Evolutionary conservation across 257 asterid species (phyloP).

Genomic region (Solanum virginianum): DNA sequence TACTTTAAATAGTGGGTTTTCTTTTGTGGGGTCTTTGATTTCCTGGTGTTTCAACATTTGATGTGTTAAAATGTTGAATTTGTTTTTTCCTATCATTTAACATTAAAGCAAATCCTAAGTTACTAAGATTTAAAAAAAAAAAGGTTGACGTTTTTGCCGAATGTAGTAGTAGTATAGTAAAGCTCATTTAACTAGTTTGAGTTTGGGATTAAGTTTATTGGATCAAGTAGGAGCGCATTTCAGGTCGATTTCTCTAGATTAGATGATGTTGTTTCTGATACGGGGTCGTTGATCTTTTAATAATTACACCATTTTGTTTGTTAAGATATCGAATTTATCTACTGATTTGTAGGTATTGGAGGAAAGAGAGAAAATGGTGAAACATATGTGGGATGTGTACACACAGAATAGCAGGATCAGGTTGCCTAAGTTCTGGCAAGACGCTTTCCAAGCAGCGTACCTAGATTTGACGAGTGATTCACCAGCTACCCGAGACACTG

Average conservation of each 20-base stretch:
- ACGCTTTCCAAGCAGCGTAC: constrained; percentile 91
- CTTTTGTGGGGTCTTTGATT: neutral
- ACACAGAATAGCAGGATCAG: constrained; percentile 41
- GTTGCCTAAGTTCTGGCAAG: constrained; percentile 80
- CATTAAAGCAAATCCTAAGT: neutral
- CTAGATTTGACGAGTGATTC: constrained; percentile 67
- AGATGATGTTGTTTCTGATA: neutral
- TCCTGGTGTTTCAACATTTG: neutral
- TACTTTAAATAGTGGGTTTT: neutral
- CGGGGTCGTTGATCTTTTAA: neutral
- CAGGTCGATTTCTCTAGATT: neutral
- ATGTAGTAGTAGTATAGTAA: neutral
- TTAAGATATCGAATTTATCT: neutral
- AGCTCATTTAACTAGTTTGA: neutral
- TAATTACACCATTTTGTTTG: neutral
- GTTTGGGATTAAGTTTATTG: neutral
- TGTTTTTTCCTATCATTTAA: neutral
- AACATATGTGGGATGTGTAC: constrained; percentile 87
- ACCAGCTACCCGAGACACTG: constrained; percentile 30
- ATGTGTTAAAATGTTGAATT: neutral
- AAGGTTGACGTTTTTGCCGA: neutral
- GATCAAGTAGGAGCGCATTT: neutral
- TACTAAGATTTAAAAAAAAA: neutral
- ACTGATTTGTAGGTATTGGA: constrained; percentile 53
- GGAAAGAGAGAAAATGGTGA: constrained; percentile 77